phyloP scores from a whole-genome alignment of 108 stramenopile genomes.

The Skeletonema menzelii region DNA sequence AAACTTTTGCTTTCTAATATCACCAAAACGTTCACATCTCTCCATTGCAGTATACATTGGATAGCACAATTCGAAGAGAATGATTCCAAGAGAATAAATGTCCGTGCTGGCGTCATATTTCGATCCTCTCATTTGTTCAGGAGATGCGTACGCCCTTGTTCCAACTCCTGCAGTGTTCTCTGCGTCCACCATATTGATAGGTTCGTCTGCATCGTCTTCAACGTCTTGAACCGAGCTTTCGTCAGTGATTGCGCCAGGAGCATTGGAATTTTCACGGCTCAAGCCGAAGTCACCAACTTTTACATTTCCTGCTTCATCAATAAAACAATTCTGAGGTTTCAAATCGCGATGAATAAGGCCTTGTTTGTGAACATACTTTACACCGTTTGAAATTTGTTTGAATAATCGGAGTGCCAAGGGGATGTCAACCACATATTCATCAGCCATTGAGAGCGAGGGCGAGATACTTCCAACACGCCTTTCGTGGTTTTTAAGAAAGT shows the following conservation, averaged over 20 bases:
- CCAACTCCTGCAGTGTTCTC: conserved; percentile 92
- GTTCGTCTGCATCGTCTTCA: neutral
- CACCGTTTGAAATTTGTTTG: conserved; percentile 72
- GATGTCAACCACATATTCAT: conserved; percentile 58
- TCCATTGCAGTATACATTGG: conserved; percentile 90
- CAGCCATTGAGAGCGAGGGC: neutral
- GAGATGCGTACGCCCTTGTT: conserved; percentile 90
- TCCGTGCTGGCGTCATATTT: conserved; percentile 95
- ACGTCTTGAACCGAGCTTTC: conserved; percentile 12
- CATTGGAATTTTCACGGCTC: conserved; percentile 59
- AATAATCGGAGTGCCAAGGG: conserved; percentile 81
- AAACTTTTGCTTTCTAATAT: conserved; percentile 41
- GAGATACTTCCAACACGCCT: conserved; percentile 52
- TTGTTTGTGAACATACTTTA: conserved; percentile 81
- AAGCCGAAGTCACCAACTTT: conserved; percentile 91
- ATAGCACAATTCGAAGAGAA: conserved; percentile 95
- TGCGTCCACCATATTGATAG: conserved; percentile 6
- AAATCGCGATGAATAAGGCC: conserved; percentile 91
- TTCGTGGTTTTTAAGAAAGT: conserved; percentile 70
- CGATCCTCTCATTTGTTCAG: conserved; percentile 91
- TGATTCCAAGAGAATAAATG: conserved; percentile 91
- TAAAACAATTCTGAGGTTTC: conserved; percentile 87
- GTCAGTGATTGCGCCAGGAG: conserved; percentile 30
- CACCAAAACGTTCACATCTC: conserved; percentile 45
- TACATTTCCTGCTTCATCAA: conserved; percentile 75